Percentiles rank a stretch among this genome's conserved stretches.
These are phyloP conservation scores for Dendryphion nanum DNA, from an alignment of 2,329 filamentous ascomycete genomes.

Conservation along the genomic window DNA sequence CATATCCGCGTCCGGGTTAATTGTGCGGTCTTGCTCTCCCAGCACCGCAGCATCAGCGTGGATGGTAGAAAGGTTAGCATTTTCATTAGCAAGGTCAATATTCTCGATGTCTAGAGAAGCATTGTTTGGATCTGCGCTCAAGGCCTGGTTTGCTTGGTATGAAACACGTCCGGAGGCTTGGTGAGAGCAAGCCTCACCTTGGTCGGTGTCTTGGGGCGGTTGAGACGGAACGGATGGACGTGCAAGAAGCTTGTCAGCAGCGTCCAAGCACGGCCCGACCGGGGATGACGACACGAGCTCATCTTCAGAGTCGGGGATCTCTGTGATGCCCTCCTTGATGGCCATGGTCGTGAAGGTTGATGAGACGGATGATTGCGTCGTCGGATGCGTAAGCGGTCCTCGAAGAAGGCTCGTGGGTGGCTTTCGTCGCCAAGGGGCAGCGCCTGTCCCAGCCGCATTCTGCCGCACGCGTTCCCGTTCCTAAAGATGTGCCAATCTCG, in stretches of 20 bases:
- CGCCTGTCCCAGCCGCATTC: conserved; percentile 1
- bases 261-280: conserved; percentile 2
- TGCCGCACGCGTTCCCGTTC: too few relatives aligned
- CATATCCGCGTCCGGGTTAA: too few relatives aligned
- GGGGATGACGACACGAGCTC: conserved; percentile 32
- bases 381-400: too few relatives aligned
- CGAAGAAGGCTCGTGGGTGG: conserved; percentile 1
- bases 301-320: conserved; percentile 35
- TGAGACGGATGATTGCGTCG: conserved; percentile 4
- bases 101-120: too few relatives aligned
- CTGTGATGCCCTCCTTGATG: conserved; percentile 13
- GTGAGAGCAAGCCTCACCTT: conserved; percentile 10
- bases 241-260: conserved; percentile 22
- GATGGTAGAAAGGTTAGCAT: too few relatives aligned
- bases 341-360: conserved; percentile 27
- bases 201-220: conserved; percentile 18
- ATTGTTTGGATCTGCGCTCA: background rate
- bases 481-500: conserved; percentile 1
- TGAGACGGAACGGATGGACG: too few relatives aligned
- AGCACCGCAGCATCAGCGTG: too few relatives aligned
- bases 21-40: too few relatives aligned
- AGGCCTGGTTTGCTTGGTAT: background rate
- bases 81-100: too few relatives aligned
- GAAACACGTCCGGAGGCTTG: conserved; percentile 11
- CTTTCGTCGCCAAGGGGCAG: conserved; percentile 5